Evolutionary conservation across 2,329 filamentous ascomycete genomes (phyloP).

Genomic region (Oidium heveae): DNA sequence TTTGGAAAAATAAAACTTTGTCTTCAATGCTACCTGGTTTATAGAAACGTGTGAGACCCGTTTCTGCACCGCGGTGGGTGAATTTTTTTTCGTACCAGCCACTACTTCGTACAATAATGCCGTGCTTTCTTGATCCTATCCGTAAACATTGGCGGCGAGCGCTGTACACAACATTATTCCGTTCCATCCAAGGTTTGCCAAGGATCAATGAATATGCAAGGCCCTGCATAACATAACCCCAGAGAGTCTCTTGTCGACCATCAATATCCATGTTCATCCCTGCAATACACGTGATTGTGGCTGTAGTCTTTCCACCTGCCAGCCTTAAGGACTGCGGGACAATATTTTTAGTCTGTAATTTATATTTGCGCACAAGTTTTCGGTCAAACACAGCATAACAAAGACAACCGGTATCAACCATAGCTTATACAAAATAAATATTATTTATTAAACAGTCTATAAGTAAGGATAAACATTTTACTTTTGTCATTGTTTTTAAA

Average conservation of each 20-base stretch:
- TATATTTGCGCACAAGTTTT: not conserved
- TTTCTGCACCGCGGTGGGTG: too few species aligned
- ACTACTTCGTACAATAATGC: too few species aligned
- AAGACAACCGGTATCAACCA: not conserved
- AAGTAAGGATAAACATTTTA: not conserved
- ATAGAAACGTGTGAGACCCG: too few species aligned
- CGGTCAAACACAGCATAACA: not conserved
- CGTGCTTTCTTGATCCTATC: not conserved
- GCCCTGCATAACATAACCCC: not conserved
- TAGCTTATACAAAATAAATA: not conserved
- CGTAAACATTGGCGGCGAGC: not conserved
- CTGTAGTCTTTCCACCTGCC: too few species aligned
- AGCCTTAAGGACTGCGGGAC: too few species aligned
- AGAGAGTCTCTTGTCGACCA: not conserved
- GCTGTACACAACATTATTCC: not conserved
- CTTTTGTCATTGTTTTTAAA: not conserved
- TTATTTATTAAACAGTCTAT: not conserved
- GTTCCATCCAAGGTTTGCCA: not conserved
- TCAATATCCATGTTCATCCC: not conserved
- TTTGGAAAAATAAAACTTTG: too few species aligned
- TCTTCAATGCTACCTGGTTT: too few species aligned
- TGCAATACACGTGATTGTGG: too few species aligned
- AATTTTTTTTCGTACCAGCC: too few species aligned
- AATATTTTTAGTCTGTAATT: too few species aligned
- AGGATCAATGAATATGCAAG: not conserved